Conservation (phyloP, 2,329 filamentous ascomycete genomes). For the Colletotrichum sp. region DNA sequence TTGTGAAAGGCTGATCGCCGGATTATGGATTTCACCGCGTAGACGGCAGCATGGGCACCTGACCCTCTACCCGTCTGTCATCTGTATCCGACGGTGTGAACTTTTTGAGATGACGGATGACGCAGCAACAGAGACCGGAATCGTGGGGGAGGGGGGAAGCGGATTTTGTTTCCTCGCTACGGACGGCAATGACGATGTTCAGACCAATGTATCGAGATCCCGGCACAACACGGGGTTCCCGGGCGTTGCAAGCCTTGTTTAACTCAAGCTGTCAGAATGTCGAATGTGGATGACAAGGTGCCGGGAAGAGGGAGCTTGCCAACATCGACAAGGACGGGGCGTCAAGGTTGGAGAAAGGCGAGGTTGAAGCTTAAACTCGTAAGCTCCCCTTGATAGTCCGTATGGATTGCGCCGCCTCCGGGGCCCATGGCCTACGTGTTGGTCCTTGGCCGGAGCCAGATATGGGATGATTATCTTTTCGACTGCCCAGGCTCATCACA, state of each 20-base stretch:
- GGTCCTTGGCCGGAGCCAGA: background rate
- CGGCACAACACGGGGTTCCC: background rate
- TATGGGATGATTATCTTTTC: background rate
- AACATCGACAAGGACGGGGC: background rate
- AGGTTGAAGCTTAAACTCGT: slow-evolving; percentile 10
- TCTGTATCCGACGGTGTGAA: background rate
- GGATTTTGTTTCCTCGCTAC: background rate
- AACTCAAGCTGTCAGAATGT: background rate
- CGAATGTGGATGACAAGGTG: background rate
- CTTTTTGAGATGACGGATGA: background rate
- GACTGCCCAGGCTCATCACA: background rate
- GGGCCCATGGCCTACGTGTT: background rate
- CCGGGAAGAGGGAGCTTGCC: background rate
- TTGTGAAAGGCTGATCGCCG: background rate
- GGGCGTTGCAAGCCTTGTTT: background rate
- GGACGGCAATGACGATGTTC: background rate
- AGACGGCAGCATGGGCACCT: background rate
- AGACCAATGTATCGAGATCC: background rate
- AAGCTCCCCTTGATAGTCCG: background rate
- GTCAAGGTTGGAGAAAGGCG: background rate
- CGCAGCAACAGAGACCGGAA: background rate
- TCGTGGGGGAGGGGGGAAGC: background rate
- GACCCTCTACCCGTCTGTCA: background rate
- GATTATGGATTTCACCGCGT: background rate
- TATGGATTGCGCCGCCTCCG: background rate